Evolutionary conservation across 306 rosid genomes (phyloP), one percentile per base, ranked within the genome.

Genomic region (Begonia peltatifolia): DNA sequence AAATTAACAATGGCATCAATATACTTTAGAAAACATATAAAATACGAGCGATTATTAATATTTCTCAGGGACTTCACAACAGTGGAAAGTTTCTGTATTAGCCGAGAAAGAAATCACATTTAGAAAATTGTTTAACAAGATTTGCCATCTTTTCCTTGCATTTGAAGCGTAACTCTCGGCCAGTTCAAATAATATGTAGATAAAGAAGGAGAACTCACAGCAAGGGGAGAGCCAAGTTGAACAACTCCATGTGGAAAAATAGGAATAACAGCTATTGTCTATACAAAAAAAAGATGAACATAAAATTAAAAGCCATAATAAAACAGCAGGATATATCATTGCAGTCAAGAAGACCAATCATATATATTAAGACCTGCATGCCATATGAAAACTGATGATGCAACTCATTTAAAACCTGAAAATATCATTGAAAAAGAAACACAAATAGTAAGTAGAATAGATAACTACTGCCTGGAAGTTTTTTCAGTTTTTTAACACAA

Each of bases 181-280:
- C 23, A 20, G 23, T 20, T 20, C 23, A 20, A 20, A 20, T 20
- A 20, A 17, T 17, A 1, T 17, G 18, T 17, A 17, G 18, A 17
- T 17, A 17, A 17, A 17, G 8, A 30, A 30, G 38, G 3, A 59
- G 61, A 52, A 74, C 94, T 83, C 76, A 90, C 97, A 22, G 76
- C 70, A 38, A 57, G 58, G 64, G 69, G 74, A 46, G 97, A 90
- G 62, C 95, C 97, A 66, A 90, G 67, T 65, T 90, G 95, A 71
- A 85, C 76, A 69, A 90, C 95, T 17, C 97, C 97, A 22, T 90
- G 87, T 14, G 92, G 87, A 68, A 70, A 76, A 71, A 90, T 84
- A 53, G 97, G 97, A 74, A 90, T 78, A 67, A 85, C 86, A 25
- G 80, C 82, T 23, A 90, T 63, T 18, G 97, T 85, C 99, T 90